phyloP scores from a whole-genome alignment of 192 early-diverging fungal genomes.

The Glomus cerebriforme region DNA sequence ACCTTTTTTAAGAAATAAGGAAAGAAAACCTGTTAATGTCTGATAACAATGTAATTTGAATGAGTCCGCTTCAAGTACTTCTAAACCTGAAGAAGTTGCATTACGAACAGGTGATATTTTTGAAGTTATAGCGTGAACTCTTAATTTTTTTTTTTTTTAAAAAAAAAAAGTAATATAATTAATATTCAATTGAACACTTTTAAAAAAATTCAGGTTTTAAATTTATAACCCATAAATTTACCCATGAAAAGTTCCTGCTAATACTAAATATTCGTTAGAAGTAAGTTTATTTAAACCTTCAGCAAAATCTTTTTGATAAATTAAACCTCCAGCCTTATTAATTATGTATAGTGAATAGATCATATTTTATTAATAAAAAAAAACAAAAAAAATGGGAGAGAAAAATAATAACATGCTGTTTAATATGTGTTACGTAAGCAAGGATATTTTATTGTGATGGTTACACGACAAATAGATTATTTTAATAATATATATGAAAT shows the following conservation, averaged over 20 bases:
- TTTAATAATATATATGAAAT: too few relatives aligned
- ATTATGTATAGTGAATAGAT: conserved; percentile 83
- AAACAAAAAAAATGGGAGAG: background rate
- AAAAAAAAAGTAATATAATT: too few relatives aligned
- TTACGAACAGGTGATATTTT: conserved; percentile 83
- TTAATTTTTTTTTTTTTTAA: too few relatives aligned
- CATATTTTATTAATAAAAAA: conserved; percentile 46
- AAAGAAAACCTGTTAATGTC: conserved; percentile 77
- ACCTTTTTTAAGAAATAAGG: background rate
- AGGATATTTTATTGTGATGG: background rate
- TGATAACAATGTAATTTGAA: conserved; percentile 94
- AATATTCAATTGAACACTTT: too few relatives aligned
- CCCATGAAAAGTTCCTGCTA: conserved; percentile 98
- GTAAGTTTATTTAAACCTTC: conserved; percentile 81
- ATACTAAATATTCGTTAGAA: conserved; percentile 95
- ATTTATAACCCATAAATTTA: too few relatives aligned
- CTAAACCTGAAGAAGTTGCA: conserved; percentile 75
- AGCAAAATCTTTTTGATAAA: conserved; percentile 90
- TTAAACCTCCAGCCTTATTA: conserved; percentile 91
- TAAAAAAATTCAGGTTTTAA: too few relatives aligned
- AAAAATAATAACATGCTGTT: background rate
- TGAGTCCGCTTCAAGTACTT: conserved; percentile 88
- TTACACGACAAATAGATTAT: background rate
- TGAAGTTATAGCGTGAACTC: conserved; percentile 94
- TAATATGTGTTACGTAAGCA: background rate